Percentiles rank a stretch among this genome's conserved stretches.
These are phyloP conservation scores for Kwoniella pini DNA, from an alignment of 768 basidiomycete genomes.

Conservation along the genomic window DNA sequence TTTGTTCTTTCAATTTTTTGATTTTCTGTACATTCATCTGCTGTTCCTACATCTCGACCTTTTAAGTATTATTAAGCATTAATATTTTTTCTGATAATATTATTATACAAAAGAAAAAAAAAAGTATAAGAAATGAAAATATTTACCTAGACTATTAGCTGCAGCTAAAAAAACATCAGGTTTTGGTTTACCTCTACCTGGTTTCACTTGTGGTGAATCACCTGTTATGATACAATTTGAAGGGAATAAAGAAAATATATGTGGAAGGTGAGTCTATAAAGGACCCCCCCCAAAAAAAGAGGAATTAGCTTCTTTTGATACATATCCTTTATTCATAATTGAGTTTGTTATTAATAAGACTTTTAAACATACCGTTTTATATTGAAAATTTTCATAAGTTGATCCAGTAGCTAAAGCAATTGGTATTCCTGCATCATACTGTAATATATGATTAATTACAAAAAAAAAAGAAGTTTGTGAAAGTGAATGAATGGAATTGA, in stretches of 20 bases:
- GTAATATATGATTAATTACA: not conserved
- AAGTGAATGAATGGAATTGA: not conserved
- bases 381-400: conserved; percentile 27
- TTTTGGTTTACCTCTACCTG: conserved; percentile 51
- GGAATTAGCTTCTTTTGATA: not conserved
- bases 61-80: not conserved
- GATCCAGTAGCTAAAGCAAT: conserved; percentile 53
- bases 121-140: not conserved
- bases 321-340: no score
- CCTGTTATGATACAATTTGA: conserved; percentile 46
- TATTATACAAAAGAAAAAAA: not conserved
- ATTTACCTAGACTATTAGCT: conserved; percentile 45
- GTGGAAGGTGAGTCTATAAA: conserved; percentile 46
- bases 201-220: conserved; percentile 47
- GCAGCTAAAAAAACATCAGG: conserved; percentile 54
- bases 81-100: not conserved
- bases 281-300: not conserved
- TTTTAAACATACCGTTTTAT: conserved; percentile 45
- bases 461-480: not conserved
- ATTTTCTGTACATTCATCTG: conserved; percentile 36
- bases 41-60: conserved; percentile 49
- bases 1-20: conserved; percentile 37
- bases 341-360: no score
- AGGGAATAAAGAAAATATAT: conserved; percentile 50
- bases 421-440: conserved; percentile 50